phyloP scores from a whole-genome alignment of 2,329 filamentous ascomycete species.

The Ophiostoma sp. region DNA sequence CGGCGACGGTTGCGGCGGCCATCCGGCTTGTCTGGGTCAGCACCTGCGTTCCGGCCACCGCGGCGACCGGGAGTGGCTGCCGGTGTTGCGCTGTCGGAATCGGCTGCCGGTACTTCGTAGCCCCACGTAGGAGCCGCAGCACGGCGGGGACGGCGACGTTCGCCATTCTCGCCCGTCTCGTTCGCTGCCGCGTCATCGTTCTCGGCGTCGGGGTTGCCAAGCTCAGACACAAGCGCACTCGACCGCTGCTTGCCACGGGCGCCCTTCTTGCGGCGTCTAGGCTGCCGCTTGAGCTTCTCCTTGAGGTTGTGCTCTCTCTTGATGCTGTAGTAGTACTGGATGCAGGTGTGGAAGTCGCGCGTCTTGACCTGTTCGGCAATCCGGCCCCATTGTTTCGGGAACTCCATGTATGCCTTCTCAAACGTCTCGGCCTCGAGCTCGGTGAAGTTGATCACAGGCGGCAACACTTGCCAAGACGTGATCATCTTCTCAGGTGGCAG shows the following conservation, averaged over 20 bases:
- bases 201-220: conserved; percentile 55
- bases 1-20: conserved; percentile 38
- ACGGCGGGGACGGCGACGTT: conserved; percentile 55
- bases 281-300: conserved; percentile 64
- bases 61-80: conserved; percentile 54
- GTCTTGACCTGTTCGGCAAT: conserved; percentile 62
- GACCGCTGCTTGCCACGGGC: conserved; percentile 53
- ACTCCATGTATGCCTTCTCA: conserved; percentile 67
- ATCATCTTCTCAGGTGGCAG: conserved; percentile 62
- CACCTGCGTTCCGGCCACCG: conserved; percentile 32
- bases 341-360: conserved; percentile 71
- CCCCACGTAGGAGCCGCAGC: conserved; percentile 68
- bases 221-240: conserved; percentile 61
- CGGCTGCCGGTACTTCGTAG: conserved; percentile 46
- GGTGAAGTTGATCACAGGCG: conserved; percentile 69
- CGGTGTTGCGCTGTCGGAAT: conserved; percentile 56
- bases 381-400: conserved; percentile 76
- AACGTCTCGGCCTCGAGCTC: conserved; percentile 64
- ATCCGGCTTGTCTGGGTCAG: conserved; percentile 24
- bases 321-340: conserved; percentile 80
- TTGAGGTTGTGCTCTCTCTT: conserved; percentile 72
- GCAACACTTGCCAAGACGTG: conserved; percentile 64
- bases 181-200: conserved; percentile 43
- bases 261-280: conserved; percentile 53
- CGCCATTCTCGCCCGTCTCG: conserved; percentile 54